A percentile compares a stretch with the other conserved stretches of the same genome.
These are phyloP conservation scores for Curvularia sp. DNA, from an alignment of 2,329 filamentous ascomycete species.

Conservation along the genomic window DNA sequence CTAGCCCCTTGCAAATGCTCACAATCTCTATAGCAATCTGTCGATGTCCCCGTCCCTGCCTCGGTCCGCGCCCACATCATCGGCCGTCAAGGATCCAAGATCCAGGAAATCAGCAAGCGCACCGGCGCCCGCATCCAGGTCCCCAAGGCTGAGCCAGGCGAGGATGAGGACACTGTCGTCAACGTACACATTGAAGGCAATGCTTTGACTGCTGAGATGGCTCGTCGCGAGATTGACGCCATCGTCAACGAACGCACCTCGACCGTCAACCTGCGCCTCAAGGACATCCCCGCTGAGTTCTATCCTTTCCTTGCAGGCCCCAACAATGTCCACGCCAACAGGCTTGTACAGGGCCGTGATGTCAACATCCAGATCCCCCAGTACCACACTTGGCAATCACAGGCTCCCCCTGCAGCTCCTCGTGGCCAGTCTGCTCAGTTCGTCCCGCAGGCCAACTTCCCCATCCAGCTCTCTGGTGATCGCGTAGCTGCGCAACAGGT, in stretches of 20 bases:
- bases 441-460: conserved; percentile 72
- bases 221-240: conserved; percentile 80
- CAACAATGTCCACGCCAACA: conserved; percentile 70
- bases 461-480: conserved; percentile 87
- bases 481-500: conserved; percentile 81
- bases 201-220: conserved; percentile 82
- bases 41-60: conserved; percentile 80
- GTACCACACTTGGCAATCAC: conserved; percentile 75
- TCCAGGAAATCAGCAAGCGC: conserved; percentile 87
- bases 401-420: conserved; percentile 70
- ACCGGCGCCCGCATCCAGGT: conserved; percentile 91
- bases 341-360: conserved; percentile 75
- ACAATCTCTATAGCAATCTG: conserved; percentile 61
- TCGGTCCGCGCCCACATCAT: conserved; percentile 90
- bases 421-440: conserved; percentile 74
- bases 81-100: conserved; percentile 86
- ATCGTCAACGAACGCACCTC: conserved; percentile 88
- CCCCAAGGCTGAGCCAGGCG: conserved; percentile 81
- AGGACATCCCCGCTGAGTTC: conserved; percentile 86
- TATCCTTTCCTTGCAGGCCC: conserved; percentile 93
- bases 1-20: conserved; percentile 4
- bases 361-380: conserved; percentile 83
- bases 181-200: conserved; percentile 92
- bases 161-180: conserved; percentile 78
- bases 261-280: conserved; percentile 81